Evolutionary conservation across 345 rosid species (phyloP), one percentile per base, ranked within the genome.

Genomic region (Pistacia atlantica): DNA sequence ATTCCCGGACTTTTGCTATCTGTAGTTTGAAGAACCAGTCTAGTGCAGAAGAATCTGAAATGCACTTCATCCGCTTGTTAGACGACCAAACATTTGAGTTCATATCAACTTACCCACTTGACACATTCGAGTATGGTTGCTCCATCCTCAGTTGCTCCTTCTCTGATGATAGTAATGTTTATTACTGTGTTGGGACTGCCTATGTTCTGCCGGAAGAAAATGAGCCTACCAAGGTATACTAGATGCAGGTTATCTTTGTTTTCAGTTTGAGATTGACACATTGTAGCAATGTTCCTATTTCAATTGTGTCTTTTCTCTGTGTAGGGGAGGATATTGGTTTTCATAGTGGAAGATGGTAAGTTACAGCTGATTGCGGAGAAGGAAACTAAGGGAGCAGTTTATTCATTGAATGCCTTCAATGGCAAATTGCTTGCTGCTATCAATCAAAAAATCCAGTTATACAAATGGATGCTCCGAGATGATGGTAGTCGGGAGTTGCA

Each of bases 401-500:
- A 90, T 80, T 89, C 95, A 63, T 80, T 96, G 68, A 92, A 92
- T 83, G 91, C 97, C 56, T 96, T 96, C 81, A 93, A 93, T 78
- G 99, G 99, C 17, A 96, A 93, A 82, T 80, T 96, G 71, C 90
- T 93, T 16, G 99, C 99, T 76, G 95, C 93, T 64, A 96, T 96
- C 59, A 90, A 92, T 86, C 93, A 93, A 79, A 93, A 93, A 77
- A 92, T 93, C 67, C 99, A 96, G 82, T 77, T 96, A 78, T 93
- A 89, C 77, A 96, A 92, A 82, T 96, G 98, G 99, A 90, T 89
- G 97, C 89, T 85, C 64, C 84, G 98, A 42, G 99, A 96, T 75
- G 99, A 92, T 85, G 92, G 93, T 71, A 86, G 89, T 52, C 92
- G 83, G 17, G 98, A 93, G 80, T 80, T 96, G 83, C 97, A 93